These are phyloP conservation scores for Scutellaria minor DNA, from an alignment of 257 asterid species.

Conservation along the genomic window DNA sequence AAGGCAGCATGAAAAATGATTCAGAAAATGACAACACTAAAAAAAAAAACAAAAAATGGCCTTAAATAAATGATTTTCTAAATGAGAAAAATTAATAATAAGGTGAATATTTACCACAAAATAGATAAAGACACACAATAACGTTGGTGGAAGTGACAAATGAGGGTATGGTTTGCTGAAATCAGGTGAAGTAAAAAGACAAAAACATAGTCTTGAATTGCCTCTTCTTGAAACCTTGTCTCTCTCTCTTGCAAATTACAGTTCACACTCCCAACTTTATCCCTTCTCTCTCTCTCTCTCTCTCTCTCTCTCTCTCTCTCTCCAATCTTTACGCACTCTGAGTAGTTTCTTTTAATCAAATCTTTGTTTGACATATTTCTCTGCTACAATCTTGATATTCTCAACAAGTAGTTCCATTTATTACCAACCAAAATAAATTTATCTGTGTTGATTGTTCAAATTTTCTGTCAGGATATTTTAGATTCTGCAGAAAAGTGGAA, in stretches of 20 bases:
- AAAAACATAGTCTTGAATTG: conserved; percentile 41
- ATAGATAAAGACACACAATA: conserved; percentile 31
- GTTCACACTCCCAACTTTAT: conserved; percentile 22
- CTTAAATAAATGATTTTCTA: background rate
- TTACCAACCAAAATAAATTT: conserved; percentile 38
- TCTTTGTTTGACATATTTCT: conserved; percentile 36
- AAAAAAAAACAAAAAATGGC: background rate
- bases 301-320: conserved; percentile 20
- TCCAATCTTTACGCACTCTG: conserved; percentile 22
- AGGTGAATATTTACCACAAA: conserved; percentile 21
- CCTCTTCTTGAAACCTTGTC: conserved; percentile 31
- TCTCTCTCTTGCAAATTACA: conserved; percentile 24
- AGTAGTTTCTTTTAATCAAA: conserved; percentile 18
- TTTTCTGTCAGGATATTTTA: conserved; percentile 30
- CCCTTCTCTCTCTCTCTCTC: conserved; percentile 12
- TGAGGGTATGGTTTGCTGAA: conserved; percentile 35
- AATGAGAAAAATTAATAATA: background rate
- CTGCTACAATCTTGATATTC: conserved; percentile 36
- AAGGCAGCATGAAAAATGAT: conserved; percentile 36
- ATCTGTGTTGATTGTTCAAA: conserved; percentile 28
- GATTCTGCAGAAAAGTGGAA: conserved; percentile 40
- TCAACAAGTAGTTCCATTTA: conserved; percentile 44
- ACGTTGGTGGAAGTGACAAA: conserved; percentile 46
- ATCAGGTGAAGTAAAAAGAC: conserved; percentile 33
- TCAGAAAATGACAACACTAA: conserved; percentile 35